Base-by-base conservation (phyloP, 495 filamentous ascomycete genomes). In the Xylaria venustula region DNA sequence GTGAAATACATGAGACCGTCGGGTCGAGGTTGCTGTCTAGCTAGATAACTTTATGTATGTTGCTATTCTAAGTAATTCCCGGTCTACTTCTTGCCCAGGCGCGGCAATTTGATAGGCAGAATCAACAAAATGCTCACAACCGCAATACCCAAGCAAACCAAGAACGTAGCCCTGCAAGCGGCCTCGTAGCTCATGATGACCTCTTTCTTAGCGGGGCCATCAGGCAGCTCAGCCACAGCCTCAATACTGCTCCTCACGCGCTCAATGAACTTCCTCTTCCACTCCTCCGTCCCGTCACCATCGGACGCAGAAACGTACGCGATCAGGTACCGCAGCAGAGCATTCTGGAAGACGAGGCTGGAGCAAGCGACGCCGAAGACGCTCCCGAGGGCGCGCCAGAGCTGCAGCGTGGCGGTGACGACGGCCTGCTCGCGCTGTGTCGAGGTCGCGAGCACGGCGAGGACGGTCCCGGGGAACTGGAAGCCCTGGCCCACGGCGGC, bases 281-380 rank as follows among this genome's bases (percentile, higher is more conserved):
- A 71, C 37, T 50, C 50, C 22, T 51, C 34, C 6, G 42, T 47
- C 14, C 41, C 61, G 40, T 32, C 77, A 50, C 7, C 86, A 12
- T 83, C 73, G 0, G 77, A 73, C 0, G 83, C 85, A 0, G 75
- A 79, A 0, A 92, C 85, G 41, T 80, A 77, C 44, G 71, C 60
- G 0, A 85, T 72, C 0, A 93, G 76, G 52, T 85, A 84, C 11
- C 77, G 80, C 22, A 81, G 64, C 30, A 93, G 77, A 2, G 81
- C 77, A 68, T 92, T 92, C 72, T 93, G 90, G 60, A 93, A 78
- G 23, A 92, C 83, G 64, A 91, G 80, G 67, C 87, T 90, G 57
- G 85, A 88, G 28, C 79, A 76, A 3, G 88, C 82, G 26, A 92
- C 83, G 7, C 90, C 90, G 66, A 92, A 78, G 2, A 92, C 88